Evolutionary conservation across 1,284 basidiomycete genomes (phyloP).

Genomic region (Trichosporon faecale): DNA sequence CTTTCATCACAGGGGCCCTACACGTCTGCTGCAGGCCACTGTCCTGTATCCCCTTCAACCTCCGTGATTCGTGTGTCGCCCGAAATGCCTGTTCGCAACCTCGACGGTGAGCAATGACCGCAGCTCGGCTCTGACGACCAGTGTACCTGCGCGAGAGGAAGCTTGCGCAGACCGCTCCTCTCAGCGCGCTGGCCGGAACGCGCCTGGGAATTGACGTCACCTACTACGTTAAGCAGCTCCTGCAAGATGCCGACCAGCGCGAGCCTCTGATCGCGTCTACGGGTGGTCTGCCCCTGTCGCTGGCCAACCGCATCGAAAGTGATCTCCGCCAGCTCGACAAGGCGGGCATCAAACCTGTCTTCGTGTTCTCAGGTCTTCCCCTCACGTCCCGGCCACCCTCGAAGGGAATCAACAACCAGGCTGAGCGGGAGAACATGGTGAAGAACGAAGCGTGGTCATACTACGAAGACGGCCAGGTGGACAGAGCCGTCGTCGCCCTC

Average conservation of each 20-base stretch:
- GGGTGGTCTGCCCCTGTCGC: slow-evolving; percentile 83
- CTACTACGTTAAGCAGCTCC: slow-evolving; percentile 78
- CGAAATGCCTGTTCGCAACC: slow-evolving; percentile 42
- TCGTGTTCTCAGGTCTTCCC: slow-evolving; percentile 86
- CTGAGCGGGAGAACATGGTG: slow-evolving; percentile 42
- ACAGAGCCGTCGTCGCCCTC: slow-evolving; percentile 76
- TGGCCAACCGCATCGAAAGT: slow-evolving; percentile 80
- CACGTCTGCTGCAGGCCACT: neutral
- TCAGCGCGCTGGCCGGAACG: slow-evolving; percentile 81
- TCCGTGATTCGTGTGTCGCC: neutral
- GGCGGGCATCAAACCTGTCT: slow-evolving; percentile 91
- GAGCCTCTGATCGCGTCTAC: slow-evolving; percentile 92
- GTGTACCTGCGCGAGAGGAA: slow-evolving; percentile 82
- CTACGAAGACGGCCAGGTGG: slow-evolving; percentile 85
- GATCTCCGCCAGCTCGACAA: slow-evolving; percentile 89
- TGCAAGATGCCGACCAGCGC: slow-evolving; percentile 67
- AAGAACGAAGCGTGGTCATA: slow-evolving; percentile 76
- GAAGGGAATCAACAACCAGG: slow-evolving; percentile 65
- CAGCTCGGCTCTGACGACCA: slow-evolving; percentile 39
- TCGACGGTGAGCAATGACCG: slow-evolving; percentile 38
- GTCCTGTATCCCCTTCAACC: neutral
- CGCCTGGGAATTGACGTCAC: slow-evolving; percentile 96
- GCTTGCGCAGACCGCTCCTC: slow-evolving; percentile 75
- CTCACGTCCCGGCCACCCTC: slow-evolving; percentile 56
- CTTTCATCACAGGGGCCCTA: neutral